Percentiles rank a stretch among this genome's conserved stretches.
phyloP scores from a whole-genome alignment of 495 filamentous ascomycete species.

The Aspergillus nanangensis region DNA sequence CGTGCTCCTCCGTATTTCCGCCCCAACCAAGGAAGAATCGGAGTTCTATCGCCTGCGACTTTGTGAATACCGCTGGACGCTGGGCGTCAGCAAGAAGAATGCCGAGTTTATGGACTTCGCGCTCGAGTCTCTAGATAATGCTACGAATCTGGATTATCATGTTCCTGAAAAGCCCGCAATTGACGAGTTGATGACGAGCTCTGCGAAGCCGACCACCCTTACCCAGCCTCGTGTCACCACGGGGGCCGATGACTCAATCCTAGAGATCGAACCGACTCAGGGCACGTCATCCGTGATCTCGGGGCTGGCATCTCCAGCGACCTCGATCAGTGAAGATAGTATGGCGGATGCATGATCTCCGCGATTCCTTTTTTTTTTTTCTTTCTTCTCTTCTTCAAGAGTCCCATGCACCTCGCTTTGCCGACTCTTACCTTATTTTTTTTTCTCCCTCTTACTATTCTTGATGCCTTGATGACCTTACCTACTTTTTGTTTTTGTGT shows the following conservation, averaged over 20 bases:
- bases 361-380: constrained; percentile 4
- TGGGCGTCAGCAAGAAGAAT: constrained; percentile 77
- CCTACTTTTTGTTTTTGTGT: constrained; percentile 4
- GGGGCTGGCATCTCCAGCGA: constrained; percentile 28
- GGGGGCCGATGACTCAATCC: constrained; percentile 14
- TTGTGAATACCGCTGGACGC: constrained; percentile 89
- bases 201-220: constrained; percentile 23
- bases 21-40: constrained; percentile 81
- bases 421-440: too few species aligned
- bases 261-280: constrained; percentile 11
- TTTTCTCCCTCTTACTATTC: neutral
- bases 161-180: constrained; percentile 46
- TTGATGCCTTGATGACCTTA: constrained; percentile 13
- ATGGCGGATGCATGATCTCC: constrained; percentile 11
- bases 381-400: neutral
- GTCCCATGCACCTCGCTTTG: too few species aligned
- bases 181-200: constrained; percentile 44
- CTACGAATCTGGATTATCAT: constrained; percentile 39
- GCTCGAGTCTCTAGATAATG: constrained; percentile 44
- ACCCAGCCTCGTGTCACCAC: constrained; percentile 5
- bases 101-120: constrained; percentile 63
- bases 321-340: constrained; percentile 23
- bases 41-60: constrained; percentile 90
- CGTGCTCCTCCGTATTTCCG: constrained; percentile 76
- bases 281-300: constrained; percentile 30